These are phyloP conservation scores for Mucor lusitanicus DNA, from an alignment of 371 early-diverging fungal genomes.

Conservation along the genomic window DNA sequence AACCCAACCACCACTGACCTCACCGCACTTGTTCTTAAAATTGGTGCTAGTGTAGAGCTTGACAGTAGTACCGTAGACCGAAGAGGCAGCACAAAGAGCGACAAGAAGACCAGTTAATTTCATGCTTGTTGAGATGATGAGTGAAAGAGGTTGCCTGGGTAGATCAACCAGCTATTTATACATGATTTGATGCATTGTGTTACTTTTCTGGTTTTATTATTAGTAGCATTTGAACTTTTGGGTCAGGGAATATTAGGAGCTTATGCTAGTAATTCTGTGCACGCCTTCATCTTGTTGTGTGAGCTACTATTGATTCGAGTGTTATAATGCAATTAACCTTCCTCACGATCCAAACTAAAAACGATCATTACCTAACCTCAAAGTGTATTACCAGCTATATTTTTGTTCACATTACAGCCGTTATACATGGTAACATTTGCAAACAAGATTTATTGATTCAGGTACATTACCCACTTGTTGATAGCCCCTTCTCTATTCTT, in stretches of 20 bases:
- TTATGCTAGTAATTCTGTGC: background rate
- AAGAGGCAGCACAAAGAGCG: background rate
- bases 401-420: background rate
- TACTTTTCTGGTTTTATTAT: background rate
- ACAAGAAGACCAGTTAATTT: background rate
- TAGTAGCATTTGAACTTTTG: background rate
- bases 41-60: background rate
- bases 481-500: no score
- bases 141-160: background rate
- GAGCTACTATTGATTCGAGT: background rate
- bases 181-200: background rate
- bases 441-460: background rate
- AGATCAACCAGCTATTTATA: background rate
- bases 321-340: background rate
- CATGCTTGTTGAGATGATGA: background rate
- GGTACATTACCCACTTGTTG: background rate
- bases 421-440: background rate
- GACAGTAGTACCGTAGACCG: background rate
- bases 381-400: background rate
- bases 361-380: background rate
- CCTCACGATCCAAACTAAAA: background rate
- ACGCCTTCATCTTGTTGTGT: background rate
- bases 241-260: background rate
- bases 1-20: constrained; percentile 3
- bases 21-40: constrained; percentile 4